phyloP scores from a whole-genome alignment of 768 basidiomycete species.

The Cantharellus cinnabarinus region DNA sequence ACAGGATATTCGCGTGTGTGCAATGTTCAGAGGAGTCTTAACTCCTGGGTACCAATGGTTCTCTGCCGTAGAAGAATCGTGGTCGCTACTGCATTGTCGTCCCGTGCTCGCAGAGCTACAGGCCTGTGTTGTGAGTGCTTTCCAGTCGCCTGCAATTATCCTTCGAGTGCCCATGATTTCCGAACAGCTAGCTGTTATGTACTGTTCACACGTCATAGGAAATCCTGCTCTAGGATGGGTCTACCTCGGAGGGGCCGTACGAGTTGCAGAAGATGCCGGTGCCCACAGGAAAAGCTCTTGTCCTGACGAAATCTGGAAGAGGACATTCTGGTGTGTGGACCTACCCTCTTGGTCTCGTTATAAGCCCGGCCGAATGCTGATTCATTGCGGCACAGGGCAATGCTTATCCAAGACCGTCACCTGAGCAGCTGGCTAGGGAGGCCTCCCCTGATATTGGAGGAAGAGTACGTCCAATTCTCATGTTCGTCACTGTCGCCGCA shows the following conservation, averaged over 20 bases:
- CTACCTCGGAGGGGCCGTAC: conserved; percentile 32
- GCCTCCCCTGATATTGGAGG: background rate
- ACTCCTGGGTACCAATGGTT: conserved; percentile 41
- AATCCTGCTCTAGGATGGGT: background rate
- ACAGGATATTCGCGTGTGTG: conserved; percentile 36
- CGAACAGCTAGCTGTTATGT: background rate
- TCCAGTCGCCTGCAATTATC: too few relatives aligned
- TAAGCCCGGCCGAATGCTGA: too few relatives aligned
- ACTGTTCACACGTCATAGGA: background rate
- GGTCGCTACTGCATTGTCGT: too few relatives aligned
- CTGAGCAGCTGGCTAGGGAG: background rate
- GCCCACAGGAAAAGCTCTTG: conserved; percentile 48
- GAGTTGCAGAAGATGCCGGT: conserved; percentile 57
- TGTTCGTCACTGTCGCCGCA: background rate
- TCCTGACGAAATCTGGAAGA: background rate
- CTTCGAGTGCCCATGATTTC: conserved; percentile 9
- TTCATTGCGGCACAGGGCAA: too few relatives aligned
- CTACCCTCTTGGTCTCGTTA: background rate
- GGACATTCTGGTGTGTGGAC: background rate
- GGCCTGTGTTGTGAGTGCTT: too few relatives aligned
- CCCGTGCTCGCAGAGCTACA: too few relatives aligned
- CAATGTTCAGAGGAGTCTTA: conserved; percentile 22
- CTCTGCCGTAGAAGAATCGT: too few relatives aligned
- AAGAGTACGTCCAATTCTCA: background rate
- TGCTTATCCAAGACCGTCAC: background rate